These are phyloP conservation scores for Herpetomonas samuelpessoai DNA, from an alignment of 208 protist genomes.

Conservation along the genomic window DNA sequence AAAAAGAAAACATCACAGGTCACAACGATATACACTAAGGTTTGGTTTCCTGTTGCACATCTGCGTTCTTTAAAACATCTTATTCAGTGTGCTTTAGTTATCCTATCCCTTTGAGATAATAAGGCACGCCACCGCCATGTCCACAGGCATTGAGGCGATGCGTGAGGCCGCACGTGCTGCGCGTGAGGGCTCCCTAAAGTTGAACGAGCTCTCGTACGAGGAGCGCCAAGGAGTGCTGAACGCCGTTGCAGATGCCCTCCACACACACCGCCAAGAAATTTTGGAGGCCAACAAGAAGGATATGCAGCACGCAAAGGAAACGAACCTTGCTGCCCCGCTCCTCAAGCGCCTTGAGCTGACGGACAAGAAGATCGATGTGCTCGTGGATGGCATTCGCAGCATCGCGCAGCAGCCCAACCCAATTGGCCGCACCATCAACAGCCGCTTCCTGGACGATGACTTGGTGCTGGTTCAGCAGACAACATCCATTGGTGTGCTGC, in stretches of 20 bases:
- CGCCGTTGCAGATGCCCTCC: constrained; percentile 55
- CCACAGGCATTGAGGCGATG: constrained; percentile 10
- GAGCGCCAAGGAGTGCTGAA: constrained; percentile 43
- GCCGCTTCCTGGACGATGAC: constrained; percentile 56
- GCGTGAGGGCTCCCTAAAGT: constrained; percentile 44
- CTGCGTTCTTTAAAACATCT: too few species aligned
- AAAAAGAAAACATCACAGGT: too few species aligned
- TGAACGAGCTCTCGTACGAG: constrained; percentile 27
- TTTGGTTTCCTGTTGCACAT: too few species aligned
- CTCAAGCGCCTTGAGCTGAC: constrained; percentile 65
- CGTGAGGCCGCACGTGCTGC: constrained; percentile 42
- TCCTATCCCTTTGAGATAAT: too few species aligned
- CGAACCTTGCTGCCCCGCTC: constrained; percentile 30
- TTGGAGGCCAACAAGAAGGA: constrained; percentile 72
- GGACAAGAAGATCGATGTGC: constrained; percentile 44
- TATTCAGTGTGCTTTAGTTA: too few species aligned
- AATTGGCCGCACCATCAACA: constrained; percentile 46
- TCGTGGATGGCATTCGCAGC: constrained; percentile 48
- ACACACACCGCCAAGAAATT: constrained; percentile 40
- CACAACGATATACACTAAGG: too few species aligned
- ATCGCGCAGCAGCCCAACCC: constrained; percentile 46
- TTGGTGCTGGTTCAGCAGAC: constrained; percentile 78
- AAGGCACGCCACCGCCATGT: too few species aligned
- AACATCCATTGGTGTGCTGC: constrained; percentile 89
- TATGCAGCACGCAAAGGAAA: constrained; percentile 34